phyloP scores from a whole-genome alignment of 108 stramenopile genomes.

The Fistulifera pelliculosa region DNA sequence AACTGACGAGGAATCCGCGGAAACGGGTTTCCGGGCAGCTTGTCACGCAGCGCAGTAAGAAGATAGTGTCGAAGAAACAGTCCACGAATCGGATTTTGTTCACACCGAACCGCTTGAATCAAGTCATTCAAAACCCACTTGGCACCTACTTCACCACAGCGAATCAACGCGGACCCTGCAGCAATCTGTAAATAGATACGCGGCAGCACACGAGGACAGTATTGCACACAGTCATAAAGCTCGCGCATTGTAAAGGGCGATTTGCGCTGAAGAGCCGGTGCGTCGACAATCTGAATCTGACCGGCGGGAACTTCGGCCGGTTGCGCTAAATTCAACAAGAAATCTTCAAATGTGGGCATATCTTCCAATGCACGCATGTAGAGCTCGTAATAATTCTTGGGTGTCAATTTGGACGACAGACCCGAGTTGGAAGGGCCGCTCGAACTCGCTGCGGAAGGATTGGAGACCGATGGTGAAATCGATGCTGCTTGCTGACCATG shows the following conservation, averaged over 20 bases:
- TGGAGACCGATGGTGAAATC: conserved; percentile 22
- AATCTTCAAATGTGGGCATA: conserved; percentile 90
- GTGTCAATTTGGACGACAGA: conserved; percentile 62
- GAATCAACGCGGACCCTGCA: conserved; percentile 91
- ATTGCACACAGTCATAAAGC: conserved; percentile 90
- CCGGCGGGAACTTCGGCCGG: background rate
- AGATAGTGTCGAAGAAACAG: conserved; percentile 97
- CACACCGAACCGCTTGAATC: conserved; percentile 93
- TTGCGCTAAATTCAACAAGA: conserved; percentile 51
- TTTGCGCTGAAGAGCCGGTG: background rate
- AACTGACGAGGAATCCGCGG: background rate
- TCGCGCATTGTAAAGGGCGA: conserved; percentile 64
- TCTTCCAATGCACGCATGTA: conserved; percentile 95
- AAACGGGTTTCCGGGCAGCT: conserved; percentile 52
- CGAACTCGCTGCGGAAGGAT: conserved; percentile 11
- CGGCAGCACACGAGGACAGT: conserved; percentile 89
- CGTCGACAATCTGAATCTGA: conserved; percentile 1
- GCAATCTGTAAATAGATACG: conserved; percentile 97
- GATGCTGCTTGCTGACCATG: conserved; percentile 28
- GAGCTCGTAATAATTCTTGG: conserved; percentile 97
- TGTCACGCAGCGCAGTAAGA: conserved; percentile 80
- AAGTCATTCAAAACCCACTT: conserved; percentile 90
- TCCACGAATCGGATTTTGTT: conserved; percentile 97
- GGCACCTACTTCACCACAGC: conserved; percentile 53
- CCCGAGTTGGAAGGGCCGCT: conserved; percentile 23